Percentiles rank a stretch among this genome's conserved stretches.
Evolutionary conservation across 805 yeast genomes (phyloP).

Genomic region (Candida maltosa): DNA sequence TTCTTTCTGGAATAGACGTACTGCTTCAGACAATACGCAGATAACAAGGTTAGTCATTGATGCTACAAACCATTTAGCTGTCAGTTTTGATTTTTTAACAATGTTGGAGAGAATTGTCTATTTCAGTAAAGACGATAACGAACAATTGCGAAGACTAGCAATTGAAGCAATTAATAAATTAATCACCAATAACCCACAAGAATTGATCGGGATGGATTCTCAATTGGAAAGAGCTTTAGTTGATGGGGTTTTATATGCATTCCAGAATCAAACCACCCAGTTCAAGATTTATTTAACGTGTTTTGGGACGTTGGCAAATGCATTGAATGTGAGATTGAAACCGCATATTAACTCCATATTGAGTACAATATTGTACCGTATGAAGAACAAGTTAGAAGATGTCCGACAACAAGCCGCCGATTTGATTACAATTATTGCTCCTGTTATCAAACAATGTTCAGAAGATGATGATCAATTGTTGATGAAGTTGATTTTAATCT

Average conservation of each 20-base stretch:
- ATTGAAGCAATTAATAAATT: slow-evolving; percentile 65
- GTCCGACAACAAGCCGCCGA: slow-evolving; percentile 85
- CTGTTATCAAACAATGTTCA: slow-evolving; percentile 61
- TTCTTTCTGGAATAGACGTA: slow-evolving; percentile 78
- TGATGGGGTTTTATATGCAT: slow-evolving; percentile 78
- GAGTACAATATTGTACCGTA: slow-evolving; percentile 66
- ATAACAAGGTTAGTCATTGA: slow-evolving; percentile 61
- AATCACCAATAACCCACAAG: slow-evolving; percentile 33
- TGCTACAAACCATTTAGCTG: slow-evolving; percentile 65
- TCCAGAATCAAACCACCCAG: slow-evolving; percentile 71
- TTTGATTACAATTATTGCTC: slow-evolving; percentile 62
- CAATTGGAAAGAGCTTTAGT: slow-evolving; percentile 63
- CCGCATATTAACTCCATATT: slow-evolving; percentile 74
- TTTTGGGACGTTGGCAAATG: slow-evolving; percentile 58
- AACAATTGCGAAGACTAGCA: slow-evolving; percentile 74
- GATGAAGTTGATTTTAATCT: slow-evolving; percentile 65
- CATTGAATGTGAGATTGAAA: slow-evolving; percentile 60
- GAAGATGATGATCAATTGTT: slow-evolving; percentile 60
- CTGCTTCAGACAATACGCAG: slow-evolving; percentile 61
- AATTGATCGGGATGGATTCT: slow-evolving; percentile 53
- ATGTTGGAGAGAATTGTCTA: slow-evolving; percentile 56
- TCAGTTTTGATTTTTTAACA: slow-evolving; percentile 61
- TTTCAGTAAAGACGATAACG: slow-evolving; percentile 77
- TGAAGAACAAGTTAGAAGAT: slow-evolving; percentile 67
- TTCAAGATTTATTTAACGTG: slow-evolving; percentile 57